Evolutionary conservation across 805 yeast species (phyloP).

Genomic region (Sugiyamaella mastotermitis): DNA sequence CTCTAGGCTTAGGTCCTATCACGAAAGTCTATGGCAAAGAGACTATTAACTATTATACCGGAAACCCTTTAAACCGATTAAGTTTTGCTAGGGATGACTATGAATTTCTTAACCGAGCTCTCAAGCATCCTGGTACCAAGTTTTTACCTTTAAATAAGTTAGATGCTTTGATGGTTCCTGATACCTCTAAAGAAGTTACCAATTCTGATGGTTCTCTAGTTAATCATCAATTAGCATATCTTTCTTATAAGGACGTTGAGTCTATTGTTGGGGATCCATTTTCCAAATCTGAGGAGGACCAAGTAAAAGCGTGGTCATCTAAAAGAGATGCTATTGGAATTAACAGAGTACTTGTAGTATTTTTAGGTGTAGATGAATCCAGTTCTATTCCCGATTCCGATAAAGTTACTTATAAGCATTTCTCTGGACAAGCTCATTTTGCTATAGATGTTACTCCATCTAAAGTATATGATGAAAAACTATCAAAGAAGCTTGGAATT

Average conservation of each 20-base stretch:
- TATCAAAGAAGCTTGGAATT: slow-evolving; percentile 5
- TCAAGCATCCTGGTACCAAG: slow-evolving; percentile 41
- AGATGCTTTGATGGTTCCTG: slow-evolving; percentile 21
- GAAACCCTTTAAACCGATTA: slow-evolving; percentile 55
- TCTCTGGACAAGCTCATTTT: slow-evolving; percentile 35
- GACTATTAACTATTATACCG: slow-evolving; percentile 36
- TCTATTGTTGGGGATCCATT: slow-evolving; percentile 33
- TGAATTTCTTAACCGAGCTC: slow-evolving; percentile 43
- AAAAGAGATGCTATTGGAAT: slow-evolving; percentile 29
- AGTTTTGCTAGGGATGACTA: slow-evolving; percentile 55
- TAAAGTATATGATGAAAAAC: slow-evolving; percentile 11
- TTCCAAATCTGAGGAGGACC: slow-evolving; percentile 21
- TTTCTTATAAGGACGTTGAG: slow-evolving; percentile 27
- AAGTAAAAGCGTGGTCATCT: slow-evolving; percentile 31
- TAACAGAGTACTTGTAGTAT: slow-evolving; percentile 31
- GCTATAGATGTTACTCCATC: slow-evolving; percentile 31
- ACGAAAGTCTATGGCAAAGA: slow-evolving; percentile 26
- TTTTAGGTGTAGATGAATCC: slow-evolving; percentile 43
- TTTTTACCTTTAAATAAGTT: slow-evolving; percentile 39
- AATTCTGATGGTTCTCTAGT: neutral
- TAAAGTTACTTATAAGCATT: slow-evolving; percentile 19
- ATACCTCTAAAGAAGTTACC: neutral
- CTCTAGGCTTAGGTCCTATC: slow-evolving; percentile 22
- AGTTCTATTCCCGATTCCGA: slow-evolving; percentile 10
- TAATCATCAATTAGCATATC: slow-evolving; percentile 10